These are phyloP conservation scores for Hypholoma sublateritium DNA, from an alignment of 768 basidiomycete genomes.

Conservation along the genomic window DNA sequence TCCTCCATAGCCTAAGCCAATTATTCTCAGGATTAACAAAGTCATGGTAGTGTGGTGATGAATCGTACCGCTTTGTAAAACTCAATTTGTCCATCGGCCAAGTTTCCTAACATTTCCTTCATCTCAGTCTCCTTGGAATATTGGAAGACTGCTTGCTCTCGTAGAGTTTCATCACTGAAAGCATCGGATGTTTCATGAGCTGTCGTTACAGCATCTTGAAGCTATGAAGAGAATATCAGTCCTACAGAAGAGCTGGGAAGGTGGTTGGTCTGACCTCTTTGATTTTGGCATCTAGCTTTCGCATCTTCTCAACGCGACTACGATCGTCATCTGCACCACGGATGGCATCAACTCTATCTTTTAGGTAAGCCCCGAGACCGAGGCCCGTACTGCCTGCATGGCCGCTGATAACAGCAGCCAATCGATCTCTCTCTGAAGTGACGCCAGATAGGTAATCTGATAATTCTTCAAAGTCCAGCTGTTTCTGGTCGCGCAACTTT, in stretches of 20 bases:
- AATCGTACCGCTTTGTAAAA: conserved; percentile 77
- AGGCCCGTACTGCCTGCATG: conserved; percentile 83
- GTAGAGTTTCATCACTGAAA: conserved; percentile 92
- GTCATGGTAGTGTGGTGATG: conserved; percentile 3
- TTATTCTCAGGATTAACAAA: background rate
- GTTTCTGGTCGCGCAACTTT: conserved; percentile 96
- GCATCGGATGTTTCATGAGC: conserved; percentile 96
- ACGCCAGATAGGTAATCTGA: conserved; percentile 94
- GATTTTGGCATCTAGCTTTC: conserved; percentile 89
- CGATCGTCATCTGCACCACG: conserved; percentile 93
- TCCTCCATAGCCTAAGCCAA: conserved; percentile 83
- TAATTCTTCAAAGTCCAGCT: conserved; percentile 97
- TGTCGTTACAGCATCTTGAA: conserved; percentile 94
- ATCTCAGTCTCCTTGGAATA: conserved; percentile 91
- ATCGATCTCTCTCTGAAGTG: conserved; percentile 87
- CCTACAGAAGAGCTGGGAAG: background rate
- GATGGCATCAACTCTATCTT: conserved; percentile 89
- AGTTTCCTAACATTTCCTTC: conserved; percentile 89
- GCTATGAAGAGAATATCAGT: conserved; percentile 41
- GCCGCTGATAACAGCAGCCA: conserved; percentile 88
- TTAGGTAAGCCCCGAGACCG: conserved; percentile 85
- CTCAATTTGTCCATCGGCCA: conserved; percentile 94
- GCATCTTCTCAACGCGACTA: conserved; percentile 90
- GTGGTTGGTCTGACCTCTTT: conserved; percentile 69
- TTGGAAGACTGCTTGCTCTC: conserved; percentile 90